Conservation (phyloP, 2,329 filamentous ascomycete species). For the Pseudovirgaria hyperparasitica region DNA sequence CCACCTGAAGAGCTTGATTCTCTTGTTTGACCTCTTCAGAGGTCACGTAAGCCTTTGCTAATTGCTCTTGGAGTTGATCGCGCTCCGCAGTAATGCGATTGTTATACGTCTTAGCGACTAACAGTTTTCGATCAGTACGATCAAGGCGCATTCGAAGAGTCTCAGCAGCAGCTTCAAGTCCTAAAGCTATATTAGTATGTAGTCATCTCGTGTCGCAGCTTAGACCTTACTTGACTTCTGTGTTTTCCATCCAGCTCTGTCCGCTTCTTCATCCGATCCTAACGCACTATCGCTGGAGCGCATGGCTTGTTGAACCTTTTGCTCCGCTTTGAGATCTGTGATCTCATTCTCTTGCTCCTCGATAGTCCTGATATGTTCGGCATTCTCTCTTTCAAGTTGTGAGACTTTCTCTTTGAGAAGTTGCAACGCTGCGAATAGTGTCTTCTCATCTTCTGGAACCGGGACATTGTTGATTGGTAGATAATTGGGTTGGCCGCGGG, state of each 20-base stretch:
- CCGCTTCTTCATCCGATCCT: conserved; percentile 34
- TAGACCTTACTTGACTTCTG: conserved; percentile 45
- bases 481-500: conserved; percentile 22
- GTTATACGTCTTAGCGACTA: conserved; percentile 49
- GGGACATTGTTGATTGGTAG: conserved; percentile 40
- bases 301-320: conserved; percentile 27
- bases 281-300: conserved; percentile 34
- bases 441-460: conserved; percentile 49
- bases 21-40: conserved; percentile 38
- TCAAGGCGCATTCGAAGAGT: conserved; percentile 50
- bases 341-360: conserved; percentile 41
- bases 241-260: conserved; percentile 22
- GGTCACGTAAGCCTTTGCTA: conserved; percentile 47
- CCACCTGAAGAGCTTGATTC: conserved; percentile 24
- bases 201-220: background rate
- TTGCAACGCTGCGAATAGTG: conserved; percentile 47
- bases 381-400: conserved; percentile 43
- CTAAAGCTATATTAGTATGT: conserved; percentile 21
- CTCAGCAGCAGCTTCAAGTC: conserved; percentile 46
- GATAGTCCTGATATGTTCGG: conserved; percentile 34
- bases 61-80: conserved; percentile 50
- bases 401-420: conserved; percentile 45
- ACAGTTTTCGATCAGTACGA: conserved; percentile 48
- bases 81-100: conserved; percentile 51
- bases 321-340: conserved; percentile 34